Percentiles rank a stretch among this genome's conserved stretches.
Conservation (phyloP, 1,284 basidiomycete genomes). For the Melampsora americana region DNA sequence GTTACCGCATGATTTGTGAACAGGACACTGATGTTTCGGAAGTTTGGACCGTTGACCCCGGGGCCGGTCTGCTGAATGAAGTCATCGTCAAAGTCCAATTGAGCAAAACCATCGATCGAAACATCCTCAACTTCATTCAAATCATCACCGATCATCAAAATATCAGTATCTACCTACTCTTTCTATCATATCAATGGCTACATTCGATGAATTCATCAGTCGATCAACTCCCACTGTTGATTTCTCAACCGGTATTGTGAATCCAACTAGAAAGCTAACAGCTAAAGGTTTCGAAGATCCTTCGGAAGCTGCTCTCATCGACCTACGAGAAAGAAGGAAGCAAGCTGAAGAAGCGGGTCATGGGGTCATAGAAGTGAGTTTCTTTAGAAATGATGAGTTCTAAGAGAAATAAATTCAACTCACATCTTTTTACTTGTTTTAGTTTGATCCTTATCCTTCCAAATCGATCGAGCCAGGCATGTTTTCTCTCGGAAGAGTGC, state of each 20-base stretch:
- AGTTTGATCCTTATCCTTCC: conserved; percentile 40
- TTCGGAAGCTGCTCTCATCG: not conserved
- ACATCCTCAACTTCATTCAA: no score
- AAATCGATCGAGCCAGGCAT: conserved; percentile 9
- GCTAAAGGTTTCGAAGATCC: conserved; percentile 6
- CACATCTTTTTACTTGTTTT: not conserved
- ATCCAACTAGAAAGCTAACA: not conserved
- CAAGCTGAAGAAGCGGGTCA: conserved; percentile 1
- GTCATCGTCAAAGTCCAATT: no score
- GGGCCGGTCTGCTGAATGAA: no score
- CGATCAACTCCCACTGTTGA: not conserved
- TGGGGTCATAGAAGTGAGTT: not conserved
- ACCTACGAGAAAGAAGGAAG: conserved; percentile 1
- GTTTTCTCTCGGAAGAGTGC: conserved; percentile 40
- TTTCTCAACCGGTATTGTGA: not conserved
- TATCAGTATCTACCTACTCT: no score
- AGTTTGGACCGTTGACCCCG: no score
- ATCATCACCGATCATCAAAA: no score
- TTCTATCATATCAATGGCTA: no score
- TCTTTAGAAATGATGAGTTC: no score
- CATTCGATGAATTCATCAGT: not conserved
- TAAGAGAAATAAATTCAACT: not conserved
- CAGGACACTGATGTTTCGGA: no score
- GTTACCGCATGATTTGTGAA: no score
- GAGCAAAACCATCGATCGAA: no score